Conservation (phyloP, 208 protist species). For the Acanthamoeba royreba region DNA sequence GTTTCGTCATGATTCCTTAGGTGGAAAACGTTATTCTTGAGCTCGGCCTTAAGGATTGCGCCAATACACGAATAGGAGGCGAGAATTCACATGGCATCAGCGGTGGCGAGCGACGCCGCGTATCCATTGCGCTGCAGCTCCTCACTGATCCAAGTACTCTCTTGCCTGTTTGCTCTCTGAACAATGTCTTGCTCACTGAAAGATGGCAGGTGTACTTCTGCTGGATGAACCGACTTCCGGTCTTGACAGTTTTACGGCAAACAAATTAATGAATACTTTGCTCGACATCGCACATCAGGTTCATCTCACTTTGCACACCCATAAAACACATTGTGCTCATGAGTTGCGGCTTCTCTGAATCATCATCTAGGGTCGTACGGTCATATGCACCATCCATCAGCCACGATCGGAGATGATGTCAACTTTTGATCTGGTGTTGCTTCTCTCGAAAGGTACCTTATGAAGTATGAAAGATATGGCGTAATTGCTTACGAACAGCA, state of each 20-base stretch:
- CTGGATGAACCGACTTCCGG: background rate
- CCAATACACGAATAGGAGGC: constrained; percentile 56
- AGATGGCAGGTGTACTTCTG: constrained; percentile 27
- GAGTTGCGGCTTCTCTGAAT: too few relatives aligned
- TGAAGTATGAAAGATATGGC: too few relatives aligned
- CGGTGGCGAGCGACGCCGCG: constrained; percentile 64
- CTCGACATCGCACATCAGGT: background rate
- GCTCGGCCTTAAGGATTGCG: constrained; percentile 32
- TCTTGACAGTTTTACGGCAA: constrained; percentile 14
- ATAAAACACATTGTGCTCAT: too few relatives aligned
- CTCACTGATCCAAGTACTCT: background rate
- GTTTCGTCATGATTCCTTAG: background rate
- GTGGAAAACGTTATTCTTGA: constrained; percentile 51
- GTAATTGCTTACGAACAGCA: background rate
- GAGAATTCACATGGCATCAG: constrained; percentile 58
- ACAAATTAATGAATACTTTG: background rate
- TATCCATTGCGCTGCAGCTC: constrained; percentile 57
- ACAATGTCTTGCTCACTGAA: too few relatives aligned
- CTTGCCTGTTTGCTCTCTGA: background rate
- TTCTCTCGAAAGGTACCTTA: background rate
- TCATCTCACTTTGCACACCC: too few relatives aligned
- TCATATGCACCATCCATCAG: constrained; percentile 61
- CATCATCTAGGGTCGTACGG: background rate
- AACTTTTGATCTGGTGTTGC: constrained; percentile 30
- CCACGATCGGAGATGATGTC: constrained; percentile 33